Percentiles rank a stretch among this genome's conserved stretches.
Conservation (phyloP, 1,284 basidiomycete species). For the Ustilago loliicola region DNA sequence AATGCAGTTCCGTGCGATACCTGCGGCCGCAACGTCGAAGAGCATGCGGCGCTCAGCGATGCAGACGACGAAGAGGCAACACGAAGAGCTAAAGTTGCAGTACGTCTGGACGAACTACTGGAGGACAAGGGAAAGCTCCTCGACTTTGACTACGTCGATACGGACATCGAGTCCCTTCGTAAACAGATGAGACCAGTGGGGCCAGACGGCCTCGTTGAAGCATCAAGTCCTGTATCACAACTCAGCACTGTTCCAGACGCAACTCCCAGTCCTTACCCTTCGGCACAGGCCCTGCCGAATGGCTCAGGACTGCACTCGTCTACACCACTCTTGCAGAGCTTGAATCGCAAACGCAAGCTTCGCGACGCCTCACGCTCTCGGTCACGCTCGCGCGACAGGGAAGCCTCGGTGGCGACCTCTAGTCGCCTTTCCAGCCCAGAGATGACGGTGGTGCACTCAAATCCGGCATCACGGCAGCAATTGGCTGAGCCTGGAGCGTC, state of each 20-base stretch:
- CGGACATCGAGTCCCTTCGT: constrained; percentile 79
- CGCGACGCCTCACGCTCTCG: constrained; percentile 41
- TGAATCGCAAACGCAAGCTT: constrained; percentile 52
- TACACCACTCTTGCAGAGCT: constrained; percentile 39
- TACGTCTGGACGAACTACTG: constrained; percentile 85
- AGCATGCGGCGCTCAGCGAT: constrained; percentile 77
- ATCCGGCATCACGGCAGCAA: constrained; percentile 39
- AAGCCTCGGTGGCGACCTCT: constrained; percentile 53
- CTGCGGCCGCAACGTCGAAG: constrained; percentile 80
- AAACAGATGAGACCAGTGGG: constrained; percentile 70
- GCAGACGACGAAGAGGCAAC: constrained; percentile 69
- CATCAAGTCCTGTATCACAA: constrained; percentile 44
- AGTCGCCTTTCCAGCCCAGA: constrained; percentile 56
- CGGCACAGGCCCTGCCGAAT: constrained; percentile 32
- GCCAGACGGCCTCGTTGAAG: constrained; percentile 47
- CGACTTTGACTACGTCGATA: constrained; percentile 82
- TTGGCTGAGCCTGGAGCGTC: constrained; percentile 22
- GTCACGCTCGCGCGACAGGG: constrained; percentile 44
- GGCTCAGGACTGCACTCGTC: constrained; percentile 38
- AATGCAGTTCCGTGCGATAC: constrained; percentile 39
- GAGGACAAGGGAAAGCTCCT: constrained; percentile 83
- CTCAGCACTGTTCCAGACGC: constrained; percentile 49
- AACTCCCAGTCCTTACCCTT: constrained; percentile 47
- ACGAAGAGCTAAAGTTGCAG: constrained; percentile 81
- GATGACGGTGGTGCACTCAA: constrained; percentile 44